Conservation (phyloP, 371 early-diverging fungal species). For the Rhizopus microsporus region DNA sequence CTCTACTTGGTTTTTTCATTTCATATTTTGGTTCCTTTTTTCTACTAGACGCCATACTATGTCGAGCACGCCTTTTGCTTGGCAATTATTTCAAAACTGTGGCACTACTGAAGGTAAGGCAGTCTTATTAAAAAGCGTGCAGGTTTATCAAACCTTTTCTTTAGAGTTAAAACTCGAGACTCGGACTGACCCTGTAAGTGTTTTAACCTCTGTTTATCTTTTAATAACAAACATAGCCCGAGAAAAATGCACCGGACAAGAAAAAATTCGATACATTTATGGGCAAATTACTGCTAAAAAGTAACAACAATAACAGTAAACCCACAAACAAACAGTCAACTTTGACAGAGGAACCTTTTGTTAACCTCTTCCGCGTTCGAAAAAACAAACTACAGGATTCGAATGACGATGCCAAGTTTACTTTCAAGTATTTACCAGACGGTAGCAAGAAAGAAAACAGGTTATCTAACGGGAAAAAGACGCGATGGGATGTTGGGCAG, state of each 20-base stretch:
- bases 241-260: background rate
- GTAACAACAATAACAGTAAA: conserved; percentile 5
- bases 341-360: conserved; percentile 15
- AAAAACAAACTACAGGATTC: conserved; percentile 12
- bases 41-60: background rate
- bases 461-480: conserved; percentile 12
- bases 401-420: conserved; percentile 2
- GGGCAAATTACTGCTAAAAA: conserved; percentile 35
- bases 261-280: conserved; percentile 38
- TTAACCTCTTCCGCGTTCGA: conserved; percentile 12
- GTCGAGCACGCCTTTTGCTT: background rate
- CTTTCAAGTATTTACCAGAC: background rate
- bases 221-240: background rate
- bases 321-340: conserved; percentile 10
- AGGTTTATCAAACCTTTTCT: background rate
- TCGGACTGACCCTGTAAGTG: background rate
- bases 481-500: conserved; percentile 25
- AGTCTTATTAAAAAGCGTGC: background rate
- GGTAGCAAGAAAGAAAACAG: conserved; percentile 9
- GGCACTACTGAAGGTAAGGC: background rate
- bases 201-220: background rate
- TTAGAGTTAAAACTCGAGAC: background rate
- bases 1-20: background rate
- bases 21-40: background rate
- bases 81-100: conserved; percentile 8